Evolutionary conservation across 2,329 filamentous ascomycete genomes (phyloP).

Genomic region (Fusarium algeriense): DNA sequence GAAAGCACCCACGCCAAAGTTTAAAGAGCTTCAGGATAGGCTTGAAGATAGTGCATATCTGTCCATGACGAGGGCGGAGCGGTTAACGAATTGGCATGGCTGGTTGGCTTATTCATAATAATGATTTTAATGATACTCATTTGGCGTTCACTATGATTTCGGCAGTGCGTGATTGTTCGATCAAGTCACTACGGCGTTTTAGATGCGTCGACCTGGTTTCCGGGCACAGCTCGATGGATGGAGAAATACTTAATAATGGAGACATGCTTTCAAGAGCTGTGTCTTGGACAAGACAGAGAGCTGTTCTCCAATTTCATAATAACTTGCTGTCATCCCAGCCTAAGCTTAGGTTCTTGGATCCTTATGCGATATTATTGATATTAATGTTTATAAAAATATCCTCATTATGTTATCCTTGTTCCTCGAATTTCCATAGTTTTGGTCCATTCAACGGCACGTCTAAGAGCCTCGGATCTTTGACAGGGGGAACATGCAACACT

Average conservation of each 20-base stretch:
- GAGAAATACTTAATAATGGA: not conserved
- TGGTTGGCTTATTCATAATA: slow-evolving; percentile 43
- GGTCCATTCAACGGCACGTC: no score
- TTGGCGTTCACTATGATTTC: not conserved
- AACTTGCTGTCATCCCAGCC: no score
- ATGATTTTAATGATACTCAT: slow-evolving; percentile 9
- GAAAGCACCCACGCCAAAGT: slow-evolving; percentile 43
- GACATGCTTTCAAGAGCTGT: no score
- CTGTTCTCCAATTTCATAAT: no score
- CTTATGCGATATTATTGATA: no score
- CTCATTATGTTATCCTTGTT: no score
- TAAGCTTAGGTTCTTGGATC: no score
- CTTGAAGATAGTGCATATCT: slow-evolving; percentile 39
- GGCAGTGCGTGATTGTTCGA: not conserved
- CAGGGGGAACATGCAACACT: not conserved
- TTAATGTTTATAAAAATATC: no score
- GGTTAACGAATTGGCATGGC: slow-evolving; percentile 44
- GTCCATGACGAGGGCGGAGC: slow-evolving; percentile 32
- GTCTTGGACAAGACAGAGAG: no score
- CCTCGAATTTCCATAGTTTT: no score
- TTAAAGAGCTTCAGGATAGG: slow-evolving; percentile 50
- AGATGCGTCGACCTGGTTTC: no score
- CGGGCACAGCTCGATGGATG: no score
- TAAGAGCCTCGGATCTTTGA: not conserved
- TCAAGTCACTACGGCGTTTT: not conserved